Conservation (phyloP, 2,329 filamentous ascomycete species). For the Talaromyces sp. region DNA sequence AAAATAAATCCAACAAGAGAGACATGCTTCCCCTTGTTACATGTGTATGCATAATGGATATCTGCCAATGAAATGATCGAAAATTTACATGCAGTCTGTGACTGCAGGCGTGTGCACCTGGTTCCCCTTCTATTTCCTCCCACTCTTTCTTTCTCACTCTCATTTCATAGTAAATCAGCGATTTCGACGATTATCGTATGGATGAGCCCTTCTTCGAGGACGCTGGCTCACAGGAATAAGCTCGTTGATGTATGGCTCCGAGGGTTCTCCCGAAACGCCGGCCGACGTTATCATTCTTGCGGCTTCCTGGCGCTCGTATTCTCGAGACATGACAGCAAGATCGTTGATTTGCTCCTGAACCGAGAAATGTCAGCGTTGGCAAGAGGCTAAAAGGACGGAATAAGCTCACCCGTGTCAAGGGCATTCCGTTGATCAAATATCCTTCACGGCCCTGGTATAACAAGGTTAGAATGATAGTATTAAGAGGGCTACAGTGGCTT, state of each 20-base stretch:
- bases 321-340: conserved; percentile 39
- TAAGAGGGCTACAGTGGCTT: not conserved
- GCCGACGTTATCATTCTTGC: conserved; percentile 36
- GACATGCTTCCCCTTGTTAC: conserved; percentile 5
- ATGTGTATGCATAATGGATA: not conserved
- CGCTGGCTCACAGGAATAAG: conserved; percentile 32
- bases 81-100: not conserved
- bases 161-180: conserved; percentile 6
- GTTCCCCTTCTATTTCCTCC: not conserved
- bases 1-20: conserved; percentile 4
- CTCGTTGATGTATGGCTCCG: conserved; percentile 39
- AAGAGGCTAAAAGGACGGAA: not conserved
- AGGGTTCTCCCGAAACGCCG: conserved; percentile 13
- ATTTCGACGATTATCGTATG: conserved; percentile 18
- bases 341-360: conserved; percentile 45
- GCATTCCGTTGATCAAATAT: conserved; percentile 42
- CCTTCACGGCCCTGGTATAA: conserved; percentile 40
- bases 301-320: conserved; percentile 44
- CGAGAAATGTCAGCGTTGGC: conserved; percentile 1
- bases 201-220: conserved; percentile 22
- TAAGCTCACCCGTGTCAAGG: conserved; percentile 39
- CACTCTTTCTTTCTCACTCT: not conserved
- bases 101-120: too few species aligned
- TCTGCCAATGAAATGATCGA: not conserved
- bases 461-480: conserved; percentile 7